These are phyloP conservation scores for Parafenestella ontariensis DNA, from an alignment of 2,329 filamentous ascomycete genomes.

Conservation along the genomic window DNA sequence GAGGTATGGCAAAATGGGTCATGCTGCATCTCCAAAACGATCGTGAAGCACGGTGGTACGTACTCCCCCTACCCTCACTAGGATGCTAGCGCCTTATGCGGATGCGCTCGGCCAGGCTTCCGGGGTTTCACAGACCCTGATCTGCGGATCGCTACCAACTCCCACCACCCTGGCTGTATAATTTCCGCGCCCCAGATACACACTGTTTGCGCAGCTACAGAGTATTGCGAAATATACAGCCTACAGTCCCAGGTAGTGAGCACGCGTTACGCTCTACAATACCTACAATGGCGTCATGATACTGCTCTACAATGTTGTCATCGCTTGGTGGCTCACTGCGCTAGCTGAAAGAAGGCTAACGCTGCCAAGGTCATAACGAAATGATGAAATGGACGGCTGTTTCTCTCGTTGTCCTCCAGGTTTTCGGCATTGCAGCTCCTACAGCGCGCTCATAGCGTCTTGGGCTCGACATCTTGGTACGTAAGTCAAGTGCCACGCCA, in stretches of 20 bases:
- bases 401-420: constrained; percentile 35
- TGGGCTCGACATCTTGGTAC: constrained; percentile 14
- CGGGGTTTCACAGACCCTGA: neutral
- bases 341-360: constrained; percentile 18
- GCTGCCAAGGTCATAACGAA: constrained; percentile 36
- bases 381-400: constrained; percentile 43
- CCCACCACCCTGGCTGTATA: neutral
- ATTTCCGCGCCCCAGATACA: neutral
- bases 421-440: constrained; percentile 31
- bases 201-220: neutral
- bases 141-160: neutral
- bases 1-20: constrained; percentile 37
- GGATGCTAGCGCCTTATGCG: neutral
- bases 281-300: neutral
- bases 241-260: neutral
- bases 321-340: constrained; percentile 11
- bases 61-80: neutral
- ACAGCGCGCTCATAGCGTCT: constrained; percentile 22
- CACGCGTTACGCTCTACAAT: neutral
- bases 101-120: neutral
- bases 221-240: neutral
- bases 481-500: constrained; percentile 23
- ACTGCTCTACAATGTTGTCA: constrained; percentile 16
- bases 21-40: constrained; percentile 40
- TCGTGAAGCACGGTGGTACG: constrained; percentile 49